Conservation (phyloP, 1,139 yeast genomes). For the Hansenula anomala region DNA sequence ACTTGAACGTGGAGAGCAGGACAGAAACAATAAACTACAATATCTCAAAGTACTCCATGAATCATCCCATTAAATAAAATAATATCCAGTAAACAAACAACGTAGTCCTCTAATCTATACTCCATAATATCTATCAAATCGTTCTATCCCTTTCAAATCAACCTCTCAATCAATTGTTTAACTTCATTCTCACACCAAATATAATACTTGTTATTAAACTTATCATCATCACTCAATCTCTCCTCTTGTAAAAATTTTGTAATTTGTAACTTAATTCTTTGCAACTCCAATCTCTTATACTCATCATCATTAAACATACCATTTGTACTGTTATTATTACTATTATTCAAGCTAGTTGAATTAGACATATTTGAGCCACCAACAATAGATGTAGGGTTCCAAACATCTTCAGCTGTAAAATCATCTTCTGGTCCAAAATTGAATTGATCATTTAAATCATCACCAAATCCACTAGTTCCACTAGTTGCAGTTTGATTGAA, state of each 20-base stretch:
- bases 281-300: slow-evolving; percentile 21
- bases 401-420: slow-evolving; percentile 1
- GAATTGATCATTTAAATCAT: neutral
- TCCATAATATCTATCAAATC: neutral
- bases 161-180: slow-evolving; percentile 20
- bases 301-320: slow-evolving; percentile 19
- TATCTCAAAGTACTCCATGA: too few species aligned
- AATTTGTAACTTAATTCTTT: slow-evolving; percentile 22
- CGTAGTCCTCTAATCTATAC: too few species aligned
- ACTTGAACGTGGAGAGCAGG: too few species aligned
- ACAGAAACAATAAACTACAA: too few species aligned
- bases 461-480: slow-evolving; percentile 4
- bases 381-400: slow-evolving; percentile 1
- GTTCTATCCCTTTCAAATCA: slow-evolving; percentile 2
- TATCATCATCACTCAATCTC: slow-evolving; percentile 22
- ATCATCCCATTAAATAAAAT: too few species aligned
- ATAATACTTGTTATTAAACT: slow-evolving; percentile 22
- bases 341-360: too few species aligned
- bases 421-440: neutral
- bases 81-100: too few species aligned
- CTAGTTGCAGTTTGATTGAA: slow-evolving; percentile 9
- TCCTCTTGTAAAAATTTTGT: slow-evolving; percentile 22
- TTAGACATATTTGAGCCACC: too few species aligned
- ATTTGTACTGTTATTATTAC: too few species aligned
- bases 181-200: slow-evolving; percentile 22